These are phyloP conservation scores for Salix viminalis DNA, from an alignment of 345 rosid species.

Conservation along the genomic window DNA sequence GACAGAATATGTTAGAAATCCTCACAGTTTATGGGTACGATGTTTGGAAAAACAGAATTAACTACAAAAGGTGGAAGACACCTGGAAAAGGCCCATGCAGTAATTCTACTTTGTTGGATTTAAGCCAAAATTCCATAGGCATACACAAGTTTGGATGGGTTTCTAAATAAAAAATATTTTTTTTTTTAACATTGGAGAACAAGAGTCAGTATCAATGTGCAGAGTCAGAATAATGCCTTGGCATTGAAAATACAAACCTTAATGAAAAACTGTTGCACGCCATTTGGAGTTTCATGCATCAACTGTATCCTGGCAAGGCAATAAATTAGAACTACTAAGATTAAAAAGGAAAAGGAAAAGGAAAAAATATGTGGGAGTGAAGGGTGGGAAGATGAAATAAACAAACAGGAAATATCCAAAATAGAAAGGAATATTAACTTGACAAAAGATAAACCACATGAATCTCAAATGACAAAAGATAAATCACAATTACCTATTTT, in stretches of 20 bases:
- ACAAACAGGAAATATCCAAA: background rate
- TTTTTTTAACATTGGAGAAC: background rate
- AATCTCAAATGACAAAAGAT: background rate
- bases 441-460: background rate
- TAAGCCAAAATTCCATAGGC: background rate
- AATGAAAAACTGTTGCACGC: conserved; percentile 84
- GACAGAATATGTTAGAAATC: background rate
- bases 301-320: conserved; percentile 53
- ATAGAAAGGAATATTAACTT: background rate
- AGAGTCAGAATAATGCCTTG: background rate
- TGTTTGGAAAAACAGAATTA: background rate
- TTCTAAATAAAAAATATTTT: background rate
- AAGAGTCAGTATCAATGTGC: background rate
- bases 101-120: background rate
- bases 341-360: background rate
- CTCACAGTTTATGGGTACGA: background rate
- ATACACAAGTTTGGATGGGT: background rate
- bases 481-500: background rate
- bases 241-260: conserved; percentile 43
- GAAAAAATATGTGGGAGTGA: background rate
- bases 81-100: background rate
- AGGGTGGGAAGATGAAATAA: background rate
- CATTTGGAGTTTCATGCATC: conserved; percentile 63
- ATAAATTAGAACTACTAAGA: background rate
- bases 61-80: background rate